A percentile compares a stretch with the other conserved stretches of the same genome.
Conservation (phyloP, 1,139 yeast species). For the Candida labiduridarum region DNA sequence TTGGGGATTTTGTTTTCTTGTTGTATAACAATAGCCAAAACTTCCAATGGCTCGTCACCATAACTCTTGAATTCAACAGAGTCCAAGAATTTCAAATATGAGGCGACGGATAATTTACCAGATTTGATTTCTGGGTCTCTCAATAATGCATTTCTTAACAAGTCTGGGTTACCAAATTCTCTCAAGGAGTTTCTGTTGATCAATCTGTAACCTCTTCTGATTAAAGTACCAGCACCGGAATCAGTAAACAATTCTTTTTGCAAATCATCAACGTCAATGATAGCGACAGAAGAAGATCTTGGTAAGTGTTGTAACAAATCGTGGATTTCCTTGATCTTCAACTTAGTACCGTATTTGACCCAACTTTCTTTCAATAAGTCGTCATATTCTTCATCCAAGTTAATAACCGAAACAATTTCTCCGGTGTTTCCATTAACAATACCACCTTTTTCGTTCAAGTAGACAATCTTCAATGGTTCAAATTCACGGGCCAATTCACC, state of each 20-base stretch:
- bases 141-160: constrained; percentile 72
- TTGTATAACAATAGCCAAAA: constrained; percentile 75
- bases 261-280: constrained; percentile 89
- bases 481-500: constrained; percentile 96
- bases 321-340: constrained; percentile 94
- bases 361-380: constrained; percentile 88
- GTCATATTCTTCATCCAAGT: constrained; percentile 94
- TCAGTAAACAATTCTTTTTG: constrained; percentile 98
- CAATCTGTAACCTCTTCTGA: constrained; percentile 94
- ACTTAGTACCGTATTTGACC: constrained; percentile 98
- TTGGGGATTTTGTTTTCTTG: constrained; percentile 55
- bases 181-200: constrained; percentile 66
- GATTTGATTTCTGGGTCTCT: constrained; percentile 75
- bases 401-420: constrained; percentile 85
- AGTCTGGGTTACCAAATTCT: constrained; percentile 77
- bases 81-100: constrained; percentile 77
- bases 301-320: constrained; percentile 93
- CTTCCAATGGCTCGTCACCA: constrained; percentile 96
- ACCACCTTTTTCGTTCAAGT: constrained; percentile 97
- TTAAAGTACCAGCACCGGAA: constrained; percentile 98
- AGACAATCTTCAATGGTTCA: constrained; percentile 95
- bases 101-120: constrained; percentile 76
- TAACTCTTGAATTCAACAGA: constrained; percentile 69
- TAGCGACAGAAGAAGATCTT: constrained; percentile 96
- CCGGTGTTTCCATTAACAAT: constrained; percentile 90